A percentile compares a stretch with the other conserved stretches of the same genome.
Conservation (phyloP, 192 early-diverging fungal genomes). For the Linnemannia zychae region DNA sequence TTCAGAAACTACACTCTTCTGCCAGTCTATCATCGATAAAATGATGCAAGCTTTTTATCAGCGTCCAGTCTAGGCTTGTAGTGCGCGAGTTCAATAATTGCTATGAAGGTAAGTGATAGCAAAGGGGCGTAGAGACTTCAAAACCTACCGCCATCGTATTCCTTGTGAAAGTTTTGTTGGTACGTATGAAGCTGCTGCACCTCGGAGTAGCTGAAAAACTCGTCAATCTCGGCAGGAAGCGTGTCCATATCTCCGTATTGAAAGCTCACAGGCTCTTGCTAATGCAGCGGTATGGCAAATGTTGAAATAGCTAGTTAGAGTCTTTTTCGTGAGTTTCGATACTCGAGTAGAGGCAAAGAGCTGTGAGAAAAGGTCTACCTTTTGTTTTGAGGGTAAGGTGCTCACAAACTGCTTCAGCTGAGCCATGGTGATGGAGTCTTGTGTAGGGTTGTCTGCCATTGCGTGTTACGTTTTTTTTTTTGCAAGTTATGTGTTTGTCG, state of each 20-base stretch:
- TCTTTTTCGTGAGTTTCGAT: not conserved
- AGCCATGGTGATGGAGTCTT: slow-evolving; percentile 67
- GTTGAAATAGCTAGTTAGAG: too few species aligned
- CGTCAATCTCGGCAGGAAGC: slow-evolving; percentile 66
- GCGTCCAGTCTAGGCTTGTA: not conserved
- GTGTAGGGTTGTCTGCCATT: slow-evolving; percentile 55
- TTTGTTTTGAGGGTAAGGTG: slow-evolving; percentile 62
- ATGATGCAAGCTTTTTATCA: too few species aligned
- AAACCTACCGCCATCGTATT: slow-evolving; percentile 54
- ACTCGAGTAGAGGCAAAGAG: not conserved
- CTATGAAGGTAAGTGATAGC: too few species aligned
- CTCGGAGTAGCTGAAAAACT: slow-evolving; percentile 70
- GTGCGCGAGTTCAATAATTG: not conserved
- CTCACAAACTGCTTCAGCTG: slow-evolving; percentile 68
- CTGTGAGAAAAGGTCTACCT: slow-evolving; percentile 38
- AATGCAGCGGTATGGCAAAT: not conserved
- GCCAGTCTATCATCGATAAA: slow-evolving; percentile 59
- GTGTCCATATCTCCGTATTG: slow-evolving; percentile 66
- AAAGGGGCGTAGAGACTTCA: too few species aligned
- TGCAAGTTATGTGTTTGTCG: not conserved
- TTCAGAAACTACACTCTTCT: slow-evolving; percentile 52
- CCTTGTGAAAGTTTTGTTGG: slow-evolving; percentile 55
- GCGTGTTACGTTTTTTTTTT: not conserved
- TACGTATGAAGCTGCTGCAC: slow-evolving; percentile 59
- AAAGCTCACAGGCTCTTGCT: slow-evolving; percentile 63